These are phyloP conservation scores for Yamadazyma akitaensis DNA, from an alignment of 805 yeast genomes.

Conservation along the genomic window DNA sequence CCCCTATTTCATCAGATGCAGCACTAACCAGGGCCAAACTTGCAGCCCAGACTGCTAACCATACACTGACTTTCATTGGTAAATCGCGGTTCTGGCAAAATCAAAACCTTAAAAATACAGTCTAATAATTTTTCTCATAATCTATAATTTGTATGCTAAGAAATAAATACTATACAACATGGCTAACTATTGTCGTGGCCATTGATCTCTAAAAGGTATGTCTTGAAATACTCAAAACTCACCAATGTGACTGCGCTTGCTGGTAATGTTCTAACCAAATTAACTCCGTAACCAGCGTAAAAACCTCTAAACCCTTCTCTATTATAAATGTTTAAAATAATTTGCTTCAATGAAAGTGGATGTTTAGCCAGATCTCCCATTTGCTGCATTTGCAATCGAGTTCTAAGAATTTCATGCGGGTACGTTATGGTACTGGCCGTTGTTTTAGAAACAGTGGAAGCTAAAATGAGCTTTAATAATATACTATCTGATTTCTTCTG, in stretches of 20 bases:
- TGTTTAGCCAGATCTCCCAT: not conserved
- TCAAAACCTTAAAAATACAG: not conserved
- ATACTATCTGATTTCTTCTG: not conserved
- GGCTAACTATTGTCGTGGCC: conserved; percentile 1
- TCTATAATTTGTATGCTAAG: not conserved
- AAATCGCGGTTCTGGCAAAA: not conserved
- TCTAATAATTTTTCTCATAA: too few relatives aligned
- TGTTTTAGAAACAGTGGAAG: conserved; percentile 83
- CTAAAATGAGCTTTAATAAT: conserved; percentile 31
- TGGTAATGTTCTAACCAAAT: conserved; percentile 87
- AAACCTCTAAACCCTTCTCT: conserved; percentile 80
- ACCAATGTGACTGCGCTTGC: conserved; percentile 94
- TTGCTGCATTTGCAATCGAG: conserved; percentile 75
- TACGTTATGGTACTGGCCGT: conserved; percentile 84
- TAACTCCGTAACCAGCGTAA: conserved; percentile 85
- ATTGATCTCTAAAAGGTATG: conserved; percentile 39
- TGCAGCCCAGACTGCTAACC: not conserved
- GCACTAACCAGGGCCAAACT: not conserved
- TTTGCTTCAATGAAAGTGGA: conserved; percentile 20
- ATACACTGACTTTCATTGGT: not conserved
- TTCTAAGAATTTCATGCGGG: conserved; percentile 93
- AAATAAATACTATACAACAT: not conserved
- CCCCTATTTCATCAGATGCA: not conserved
- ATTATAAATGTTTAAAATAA: conserved; percentile 41
- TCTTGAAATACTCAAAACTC: conserved; percentile 79